These are phyloP conservation scores for Phytophthora niederhauseri DNA, from an alignment of 352 stramenopile species.

Conservation along the genomic window DNA sequence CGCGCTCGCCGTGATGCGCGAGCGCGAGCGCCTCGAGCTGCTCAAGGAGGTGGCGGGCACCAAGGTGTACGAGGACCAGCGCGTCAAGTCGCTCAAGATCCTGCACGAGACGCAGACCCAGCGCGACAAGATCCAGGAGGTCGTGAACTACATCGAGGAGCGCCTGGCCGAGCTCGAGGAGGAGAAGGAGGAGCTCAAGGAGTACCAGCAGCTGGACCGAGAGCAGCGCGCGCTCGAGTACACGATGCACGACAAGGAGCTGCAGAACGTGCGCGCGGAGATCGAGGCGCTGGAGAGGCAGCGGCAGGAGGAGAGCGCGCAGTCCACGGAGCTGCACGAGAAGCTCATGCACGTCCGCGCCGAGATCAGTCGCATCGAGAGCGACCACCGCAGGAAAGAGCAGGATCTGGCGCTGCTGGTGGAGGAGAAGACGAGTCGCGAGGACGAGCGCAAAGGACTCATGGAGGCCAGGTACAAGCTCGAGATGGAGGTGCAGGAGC, in stretches of 20 bases:
- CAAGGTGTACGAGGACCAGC: slow-evolving; percentile 99
- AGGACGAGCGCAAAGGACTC: slow-evolving; percentile 78
- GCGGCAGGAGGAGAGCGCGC: slow-evolving; percentile 52
- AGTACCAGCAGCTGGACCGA: slow-evolving; percentile 96
- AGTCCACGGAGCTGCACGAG: slow-evolving; percentile 70
- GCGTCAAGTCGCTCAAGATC: slow-evolving; percentile 96
- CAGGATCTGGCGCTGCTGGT: slow-evolving; percentile 60
- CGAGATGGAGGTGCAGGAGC: slow-evolving; percentile 81
- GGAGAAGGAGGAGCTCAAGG: slow-evolving; percentile 98
- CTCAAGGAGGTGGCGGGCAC: slow-evolving; percentile 99
- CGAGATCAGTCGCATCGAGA: slow-evolving; percentile 63
- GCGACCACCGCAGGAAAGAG: slow-evolving; percentile 43
- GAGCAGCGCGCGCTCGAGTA: slow-evolving; percentile 97
- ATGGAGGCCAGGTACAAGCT: slow-evolving; percentile 82
- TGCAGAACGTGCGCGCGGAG: slow-evolving; percentile 63
- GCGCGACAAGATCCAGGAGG: slow-evolving; percentile 96
- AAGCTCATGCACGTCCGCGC: slow-evolving; percentile 60
- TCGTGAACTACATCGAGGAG: slow-evolving; percentile 96
- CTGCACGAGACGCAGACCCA: slow-evolving; percentile 96
- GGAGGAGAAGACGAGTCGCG: slow-evolving; percentile 54
- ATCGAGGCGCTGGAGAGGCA: slow-evolving; percentile 78
- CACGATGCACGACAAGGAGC: slow-evolving; percentile 94
- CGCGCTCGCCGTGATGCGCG: slow-evolving; percentile 98
- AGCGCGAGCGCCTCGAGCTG: slow-evolving; percentile 96
- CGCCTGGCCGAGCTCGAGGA: slow-evolving; percentile 95